phyloP scores from a whole-genome alignment of 495 filamentous ascomycete species.

The Hypoxylon crocopeplum region DNA sequence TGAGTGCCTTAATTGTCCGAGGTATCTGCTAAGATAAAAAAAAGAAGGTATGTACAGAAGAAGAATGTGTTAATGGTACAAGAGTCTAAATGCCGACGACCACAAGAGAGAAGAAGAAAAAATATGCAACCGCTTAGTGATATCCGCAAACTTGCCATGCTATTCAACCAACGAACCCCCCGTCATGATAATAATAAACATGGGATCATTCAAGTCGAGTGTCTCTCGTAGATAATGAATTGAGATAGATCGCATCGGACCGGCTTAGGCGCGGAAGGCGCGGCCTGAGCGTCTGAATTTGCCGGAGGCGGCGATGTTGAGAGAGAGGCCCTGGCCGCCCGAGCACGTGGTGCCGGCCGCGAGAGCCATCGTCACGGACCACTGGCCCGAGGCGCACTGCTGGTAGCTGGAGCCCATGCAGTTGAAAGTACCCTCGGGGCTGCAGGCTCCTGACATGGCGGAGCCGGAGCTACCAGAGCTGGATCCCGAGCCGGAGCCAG shows the following conservation, averaged over 20 bases:
- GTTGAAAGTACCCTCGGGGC: constrained; percentile 53
- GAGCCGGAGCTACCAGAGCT: constrained; percentile 29
- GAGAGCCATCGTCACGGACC: constrained; percentile 48
- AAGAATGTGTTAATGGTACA: background rate
- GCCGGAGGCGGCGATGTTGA: constrained; percentile 40
- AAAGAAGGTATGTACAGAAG: background rate
- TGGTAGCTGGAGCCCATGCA: constrained; percentile 52
- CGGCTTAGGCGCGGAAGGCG: constrained; percentile 41
- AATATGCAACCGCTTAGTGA: background rate
- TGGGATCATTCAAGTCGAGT: no score
- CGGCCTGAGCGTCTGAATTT: constrained; percentile 31
- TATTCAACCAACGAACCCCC: background rate
- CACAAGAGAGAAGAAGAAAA: background rate
- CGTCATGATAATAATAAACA: no score
- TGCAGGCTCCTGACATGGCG: constrained; percentile 44
- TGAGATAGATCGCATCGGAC: no score
- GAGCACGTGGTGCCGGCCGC: constrained; percentile 48
- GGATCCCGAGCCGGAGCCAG: constrained; percentile 27
- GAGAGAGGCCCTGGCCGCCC: constrained; percentile 38
- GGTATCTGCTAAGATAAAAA: background rate
- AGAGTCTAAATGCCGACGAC: background rate
- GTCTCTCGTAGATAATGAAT: background rate
- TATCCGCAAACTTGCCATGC: background rate
- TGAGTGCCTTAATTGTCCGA: background rate
- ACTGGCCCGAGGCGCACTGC: constrained; percentile 51